phyloP scores from a whole-genome alignment of 2,329 filamentous ascomycete genomes.

The Iodosphaeria phyllophila region DNA sequence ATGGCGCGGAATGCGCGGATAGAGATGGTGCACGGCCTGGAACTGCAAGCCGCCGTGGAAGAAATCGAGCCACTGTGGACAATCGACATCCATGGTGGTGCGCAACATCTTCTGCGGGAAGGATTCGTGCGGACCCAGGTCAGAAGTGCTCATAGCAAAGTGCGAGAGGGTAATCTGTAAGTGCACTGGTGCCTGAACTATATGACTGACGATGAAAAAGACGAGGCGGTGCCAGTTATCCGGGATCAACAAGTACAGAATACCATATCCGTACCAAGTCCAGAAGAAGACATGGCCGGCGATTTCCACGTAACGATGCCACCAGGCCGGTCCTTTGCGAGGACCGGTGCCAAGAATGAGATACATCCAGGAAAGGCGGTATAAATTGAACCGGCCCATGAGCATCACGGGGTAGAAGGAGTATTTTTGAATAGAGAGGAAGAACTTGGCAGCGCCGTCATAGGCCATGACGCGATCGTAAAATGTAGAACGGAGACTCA shows the following conservation, averaged over 20 bases:
- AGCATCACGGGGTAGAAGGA: constrained; percentile 68
- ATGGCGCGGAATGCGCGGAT: constrained; percentile 66
- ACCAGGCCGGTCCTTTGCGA: constrained; percentile 58
- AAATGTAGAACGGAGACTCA: constrained; percentile 57
- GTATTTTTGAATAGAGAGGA: constrained; percentile 60
- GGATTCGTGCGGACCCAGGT: constrained; percentile 67
- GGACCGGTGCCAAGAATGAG: constrained; percentile 53
- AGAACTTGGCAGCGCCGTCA: constrained; percentile 51
- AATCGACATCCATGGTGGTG: constrained; percentile 88
- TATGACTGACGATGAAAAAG: constrained; percentile 66
- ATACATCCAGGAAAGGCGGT: constrained; percentile 63
- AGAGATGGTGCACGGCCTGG: constrained; percentile 76
- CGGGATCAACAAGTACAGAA: constrained; percentile 57
- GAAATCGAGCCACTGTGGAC: constrained; percentile 73
- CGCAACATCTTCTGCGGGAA: constrained; percentile 83
- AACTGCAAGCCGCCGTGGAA: constrained; percentile 81
- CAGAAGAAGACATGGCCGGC: constrained; percentile 65
- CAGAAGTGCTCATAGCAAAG: constrained; percentile 83
- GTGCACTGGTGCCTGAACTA: constrained; percentile 65
- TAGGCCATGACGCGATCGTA: constrained; percentile 68
- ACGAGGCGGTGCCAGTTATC: constrained; percentile 47
- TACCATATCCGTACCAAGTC: constrained; percentile 69
- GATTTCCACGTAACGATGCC: constrained; percentile 70
- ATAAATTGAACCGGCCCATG: constrained; percentile 77
- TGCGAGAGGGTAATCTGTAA: constrained; percentile 83